Evolutionary conservation across 306 rosid genomes (phyloP), one percentile per base, ranked within the genome.

Genomic region (Myrica gale): DNA sequence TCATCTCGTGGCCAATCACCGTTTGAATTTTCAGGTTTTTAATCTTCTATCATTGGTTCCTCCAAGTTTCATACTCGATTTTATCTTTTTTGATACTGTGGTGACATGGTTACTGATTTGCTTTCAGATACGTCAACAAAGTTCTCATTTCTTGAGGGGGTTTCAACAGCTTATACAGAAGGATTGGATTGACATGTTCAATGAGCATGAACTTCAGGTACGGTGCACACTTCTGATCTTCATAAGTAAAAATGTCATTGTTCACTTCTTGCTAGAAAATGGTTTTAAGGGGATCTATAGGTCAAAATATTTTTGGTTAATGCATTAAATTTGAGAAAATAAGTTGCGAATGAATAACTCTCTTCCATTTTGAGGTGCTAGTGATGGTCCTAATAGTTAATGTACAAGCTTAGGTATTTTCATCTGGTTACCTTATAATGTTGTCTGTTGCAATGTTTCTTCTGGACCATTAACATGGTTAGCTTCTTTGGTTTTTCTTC

Each of bases 151-250:
- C 83, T 85, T 95, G 84, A 92, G 91, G 90, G 99, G 99, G 54
- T 95, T 95, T 87, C 96, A 92, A 87, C 97, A 85, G 82, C 99
- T 95, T 81, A 81, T 95, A 85, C 99, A 83, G 89, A 95, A 89
- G 89, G 96, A 89, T 81, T 92, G 97, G 99, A 95, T 95, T 37
- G 97, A 95, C 78, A 90, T 95, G 97, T 95, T 95, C 66, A 92
- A 95, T 73, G 99, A 95, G 86, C 97, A 95, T 83, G 99, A 95
- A 79, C 93, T 95, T 52, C 99, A 95, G 99, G 98, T 93, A 88
- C 67, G 61, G 15, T 71, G 23, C 77, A 78, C 55, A 71, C 74
- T 66, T 77, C 51, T 68, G 56, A 41, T 70, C 48, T 63, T 68
- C 51, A 1, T 55, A 60, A 46, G 60, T 15, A 1, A 43, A 16